phyloP scores from a whole-genome alignment of 352 stramenopile species.

The Phytophthora syringae region DNA sequence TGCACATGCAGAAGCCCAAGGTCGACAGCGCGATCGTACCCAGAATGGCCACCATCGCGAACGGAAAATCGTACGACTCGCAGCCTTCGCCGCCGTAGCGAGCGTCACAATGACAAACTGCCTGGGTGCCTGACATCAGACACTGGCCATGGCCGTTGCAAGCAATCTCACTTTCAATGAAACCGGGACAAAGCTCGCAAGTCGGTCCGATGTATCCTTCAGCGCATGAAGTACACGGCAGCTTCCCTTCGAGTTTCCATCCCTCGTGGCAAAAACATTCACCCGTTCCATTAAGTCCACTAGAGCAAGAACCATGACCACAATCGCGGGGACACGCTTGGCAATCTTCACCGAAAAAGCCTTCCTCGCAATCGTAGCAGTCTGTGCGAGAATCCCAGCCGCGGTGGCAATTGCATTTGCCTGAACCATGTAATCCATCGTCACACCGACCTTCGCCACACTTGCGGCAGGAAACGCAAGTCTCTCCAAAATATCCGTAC shows the following conservation, averaged over 20 bases:
- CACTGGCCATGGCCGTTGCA: constrained; percentile 81
- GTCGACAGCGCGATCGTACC: constrained; percentile 83
- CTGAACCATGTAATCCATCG: constrained; percentile 75
- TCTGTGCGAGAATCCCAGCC: constrained; percentile 79
- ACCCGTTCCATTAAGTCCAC: constrained; percentile 79
- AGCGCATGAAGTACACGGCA: constrained; percentile 75
- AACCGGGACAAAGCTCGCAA: constrained; percentile 78
- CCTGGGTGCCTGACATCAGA: constrained; percentile 53
- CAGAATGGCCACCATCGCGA: constrained; percentile 82
- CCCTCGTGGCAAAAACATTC: constrained; percentile 80
- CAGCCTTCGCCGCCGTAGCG: constrained; percentile 77
- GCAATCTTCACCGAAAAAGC: constrained; percentile 84
- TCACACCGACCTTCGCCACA: constrained; percentile 85
- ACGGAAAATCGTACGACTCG: constrained; percentile 88
- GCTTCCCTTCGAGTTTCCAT: constrained; percentile 66
- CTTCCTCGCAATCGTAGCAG: constrained; percentile 86
- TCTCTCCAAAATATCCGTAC: constrained; percentile 79
- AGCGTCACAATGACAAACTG: constrained; percentile 75
- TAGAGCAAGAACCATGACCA: constrained; percentile 76
- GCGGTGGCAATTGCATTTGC: constrained; percentile 82
- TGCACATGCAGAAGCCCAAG: constrained; percentile 88
- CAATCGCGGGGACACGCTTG: constrained; percentile 71
- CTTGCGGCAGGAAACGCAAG: constrained; percentile 73
- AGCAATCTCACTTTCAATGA: constrained; percentile 68
- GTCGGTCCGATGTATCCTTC: constrained; percentile 79